Conservation (phyloP, 805 yeast species). For the Teunomyces aglyptinius region DNA sequence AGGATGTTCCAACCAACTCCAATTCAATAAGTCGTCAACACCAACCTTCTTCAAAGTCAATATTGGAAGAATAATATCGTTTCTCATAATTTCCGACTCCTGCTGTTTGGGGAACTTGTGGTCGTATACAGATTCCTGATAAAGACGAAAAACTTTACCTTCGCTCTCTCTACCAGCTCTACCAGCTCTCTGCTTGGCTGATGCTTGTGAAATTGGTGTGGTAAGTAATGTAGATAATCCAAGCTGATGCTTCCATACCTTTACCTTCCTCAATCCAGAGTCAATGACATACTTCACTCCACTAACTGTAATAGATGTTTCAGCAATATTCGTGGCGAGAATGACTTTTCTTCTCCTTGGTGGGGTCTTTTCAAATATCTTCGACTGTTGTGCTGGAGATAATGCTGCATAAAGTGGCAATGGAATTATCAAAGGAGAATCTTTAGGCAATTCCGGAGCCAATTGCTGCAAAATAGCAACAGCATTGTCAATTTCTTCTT, state of each 20-base stretch:
- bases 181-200: slow-evolving; percentile 94
- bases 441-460: slow-evolving; percentile 65
- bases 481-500: slow-evolving; percentile 92
- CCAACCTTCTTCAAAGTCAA: slow-evolving; percentile 80
- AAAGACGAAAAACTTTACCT: slow-evolving; percentile 86
- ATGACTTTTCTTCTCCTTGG: slow-evolving; percentile 79
- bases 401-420: slow-evolving; percentile 92
- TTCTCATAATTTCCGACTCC: slow-evolving; percentile 88
- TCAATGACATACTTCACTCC: slow-evolving; percentile 94
- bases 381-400: slow-evolving; percentile 78
- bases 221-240: slow-evolving; percentile 92
- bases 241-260: slow-evolving; percentile 90
- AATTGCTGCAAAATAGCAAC: slow-evolving; percentile 58
- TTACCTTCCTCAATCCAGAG: slow-evolving; percentile 87
- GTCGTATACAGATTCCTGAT: slow-evolving; percentile 67
- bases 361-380: slow-evolving; percentile 68
- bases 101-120: slow-evolving; percentile 67
- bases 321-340: slow-evolving; percentile 94
- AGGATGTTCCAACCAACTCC: slow-evolving; percentile 94
- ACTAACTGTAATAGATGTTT: slow-evolving; percentile 93
- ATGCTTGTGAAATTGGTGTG: slow-evolving; percentile 89
- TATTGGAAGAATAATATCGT: slow-evolving; percentile 82
- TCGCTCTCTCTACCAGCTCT: slow-evolving; percentile 97
- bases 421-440: slow-evolving; percentile 73
- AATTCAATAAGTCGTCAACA: slow-evolving; percentile 75